Percentiles rank a stretch among this genome's conserved stretches.
phyloP scores from a whole-genome alignment of 2,329 filamentous ascomycete species.

The Trichoderma sp. region DNA sequence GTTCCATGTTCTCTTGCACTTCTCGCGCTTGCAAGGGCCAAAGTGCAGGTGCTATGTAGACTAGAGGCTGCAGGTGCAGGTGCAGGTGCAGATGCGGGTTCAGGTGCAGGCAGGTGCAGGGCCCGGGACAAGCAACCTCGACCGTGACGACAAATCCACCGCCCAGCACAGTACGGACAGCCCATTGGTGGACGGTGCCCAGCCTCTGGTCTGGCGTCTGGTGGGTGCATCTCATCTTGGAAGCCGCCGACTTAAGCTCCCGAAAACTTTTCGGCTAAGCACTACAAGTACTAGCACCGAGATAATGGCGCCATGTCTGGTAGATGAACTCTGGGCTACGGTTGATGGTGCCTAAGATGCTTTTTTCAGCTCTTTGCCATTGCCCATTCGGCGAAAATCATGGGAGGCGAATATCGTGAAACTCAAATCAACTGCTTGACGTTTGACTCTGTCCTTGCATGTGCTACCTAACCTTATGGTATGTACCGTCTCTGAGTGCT shows the following conservation, averaged over 20 bases:
- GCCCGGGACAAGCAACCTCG: not conserved
- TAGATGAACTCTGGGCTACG: not conserved
- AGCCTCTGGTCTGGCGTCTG: not conserved
- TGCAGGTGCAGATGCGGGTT: not conserved
- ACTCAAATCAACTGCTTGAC: not conserved
- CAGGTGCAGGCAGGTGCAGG: not conserved
- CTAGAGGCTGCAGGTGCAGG: constrained; percentile 4
- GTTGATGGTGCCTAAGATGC: not conserved
- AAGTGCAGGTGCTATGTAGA: not conserved
- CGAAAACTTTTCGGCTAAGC: constrained; percentile 13
- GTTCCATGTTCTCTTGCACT: not conserved
- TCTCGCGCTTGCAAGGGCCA: not conserved
- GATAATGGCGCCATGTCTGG: not conserved
- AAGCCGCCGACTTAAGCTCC: constrained; percentile 16
- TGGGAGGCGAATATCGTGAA: not conserved
- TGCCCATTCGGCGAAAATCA: not conserved
- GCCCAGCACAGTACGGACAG: not conserved
- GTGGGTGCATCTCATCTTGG: constrained; percentile 15
- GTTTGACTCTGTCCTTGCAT: not conserved
- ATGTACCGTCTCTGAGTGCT: not conserved
- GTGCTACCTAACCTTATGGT: not conserved
- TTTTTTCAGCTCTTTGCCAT: not conserved
- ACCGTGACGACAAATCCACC: constrained; percentile 6
- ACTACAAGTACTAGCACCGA: not conserved
- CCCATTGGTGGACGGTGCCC: not conserved